These are phyloP conservation scores for Mycocentrospora acerina DNA, from an alignment of 2,329 filamentous ascomycete genomes.

Conservation along the genomic window DNA sequence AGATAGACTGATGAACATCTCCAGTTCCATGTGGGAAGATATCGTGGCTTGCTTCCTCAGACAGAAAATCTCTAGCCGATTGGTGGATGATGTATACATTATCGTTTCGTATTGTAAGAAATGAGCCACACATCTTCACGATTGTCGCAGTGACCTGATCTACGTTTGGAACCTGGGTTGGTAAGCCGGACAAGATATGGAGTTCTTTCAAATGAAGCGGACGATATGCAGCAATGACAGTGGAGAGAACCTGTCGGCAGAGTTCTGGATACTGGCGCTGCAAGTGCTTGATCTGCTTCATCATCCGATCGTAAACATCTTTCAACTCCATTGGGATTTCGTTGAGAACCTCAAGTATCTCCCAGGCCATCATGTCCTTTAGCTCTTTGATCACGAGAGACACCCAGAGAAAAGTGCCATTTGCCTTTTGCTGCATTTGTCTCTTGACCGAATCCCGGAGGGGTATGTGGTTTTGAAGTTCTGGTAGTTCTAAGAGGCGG, in stretches of 20 bases:
- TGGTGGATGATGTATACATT: constrained; percentile 27
- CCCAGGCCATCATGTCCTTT: constrained; percentile 11
- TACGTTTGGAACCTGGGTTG: no score
- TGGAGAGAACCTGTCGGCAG: no score
- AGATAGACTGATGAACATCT: neutral
- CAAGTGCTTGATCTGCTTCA: constrained; percentile 38
- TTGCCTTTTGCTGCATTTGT: constrained; percentile 34
- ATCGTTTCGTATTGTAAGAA: constrained; percentile 12
- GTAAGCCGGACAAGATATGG: no score
- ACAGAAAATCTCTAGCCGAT: constrained; percentile 37
- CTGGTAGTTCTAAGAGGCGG: constrained; percentile 34
- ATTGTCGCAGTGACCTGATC: constrained; percentile 11
- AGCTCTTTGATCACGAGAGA: constrained; percentile 39
- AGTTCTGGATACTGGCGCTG: no score
- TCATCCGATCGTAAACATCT: constrained; percentile 44
- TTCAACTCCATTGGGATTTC: constrained; percentile 41
- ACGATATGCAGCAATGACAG: no score
- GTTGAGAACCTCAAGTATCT: constrained; percentile 13
- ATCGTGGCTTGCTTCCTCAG: constrained; percentile 24
- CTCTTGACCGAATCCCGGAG: constrained; percentile 3
- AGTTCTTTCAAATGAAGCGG: no score
- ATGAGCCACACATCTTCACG: constrained; percentile 16
- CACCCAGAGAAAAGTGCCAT: constrained; percentile 41
- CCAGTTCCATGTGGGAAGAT: neutral
- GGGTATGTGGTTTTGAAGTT: constrained; percentile 14